These are phyloP conservation scores for Malus hybrid DNA, from an alignment of 331 rosid species.

Conservation along the genomic window DNA sequence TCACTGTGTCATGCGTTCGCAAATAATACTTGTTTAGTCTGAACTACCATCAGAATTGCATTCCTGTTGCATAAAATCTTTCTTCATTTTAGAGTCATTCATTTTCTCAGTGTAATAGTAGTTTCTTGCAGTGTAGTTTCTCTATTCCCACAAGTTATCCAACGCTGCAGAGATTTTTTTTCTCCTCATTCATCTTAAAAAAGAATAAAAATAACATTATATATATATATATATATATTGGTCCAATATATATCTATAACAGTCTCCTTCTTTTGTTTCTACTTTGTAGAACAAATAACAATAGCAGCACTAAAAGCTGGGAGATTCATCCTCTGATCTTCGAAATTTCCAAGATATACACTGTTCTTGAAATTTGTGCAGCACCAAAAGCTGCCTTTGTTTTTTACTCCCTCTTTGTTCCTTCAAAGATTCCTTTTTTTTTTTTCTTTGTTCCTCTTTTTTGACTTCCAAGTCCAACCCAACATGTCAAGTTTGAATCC, in stretches of 20 bases:
- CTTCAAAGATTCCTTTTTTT: background rate
- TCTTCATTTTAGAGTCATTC: background rate
- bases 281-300: background rate
- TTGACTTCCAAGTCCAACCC: constrained; percentile 32
- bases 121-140: background rate
- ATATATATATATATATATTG: too few species aligned
- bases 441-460: constrained; percentile 6
- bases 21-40: too few species aligned
- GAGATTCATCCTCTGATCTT: constrained; percentile 13
- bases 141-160: background rate
- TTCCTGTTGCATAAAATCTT: background rate
- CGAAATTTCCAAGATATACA: constrained; percentile 13
- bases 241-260: background rate
- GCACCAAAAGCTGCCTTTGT: constrained; percentile 12
- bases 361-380: constrained; percentile 30
- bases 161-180: background rate
- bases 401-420: constrained; percentile 1
- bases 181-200: background rate
- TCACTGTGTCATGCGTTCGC: too few species aligned
- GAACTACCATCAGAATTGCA: background rate
- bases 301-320: constrained; percentile 2
- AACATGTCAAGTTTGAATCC: constrained; percentile 12
- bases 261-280: constrained; percentile 28
- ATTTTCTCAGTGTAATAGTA: background rate
- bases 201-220: background rate